phyloP scores from a whole-genome alignment of 768 basidiomycete species.

The Hortiboletus campestris region DNA sequence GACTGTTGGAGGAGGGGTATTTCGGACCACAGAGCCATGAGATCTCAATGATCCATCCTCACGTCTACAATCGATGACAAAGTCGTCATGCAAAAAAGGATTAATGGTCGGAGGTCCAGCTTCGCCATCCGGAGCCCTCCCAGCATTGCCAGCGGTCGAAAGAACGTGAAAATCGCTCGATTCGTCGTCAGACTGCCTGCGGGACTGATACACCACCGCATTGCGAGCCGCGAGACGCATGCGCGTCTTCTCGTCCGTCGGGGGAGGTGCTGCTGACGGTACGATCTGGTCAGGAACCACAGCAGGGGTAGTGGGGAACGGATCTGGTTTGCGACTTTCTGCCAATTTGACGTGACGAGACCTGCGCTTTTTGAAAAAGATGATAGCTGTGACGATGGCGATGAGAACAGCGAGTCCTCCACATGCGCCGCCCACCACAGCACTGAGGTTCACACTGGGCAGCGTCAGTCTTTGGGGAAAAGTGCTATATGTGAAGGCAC shows the following conservation, averaged over 20 bases:
- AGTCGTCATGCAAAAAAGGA: background rate
- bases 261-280: background rate
- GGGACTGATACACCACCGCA: background rate
- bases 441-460: slow-evolving; percentile 3
- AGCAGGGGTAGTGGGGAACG: background rate
- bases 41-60: background rate
- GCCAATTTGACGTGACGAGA: background rate
- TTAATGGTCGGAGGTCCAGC: background rate
- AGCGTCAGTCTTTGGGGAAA: background rate
- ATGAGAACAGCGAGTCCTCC: slow-evolving; percentile 5
- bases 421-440: slow-evolving; percentile 5
- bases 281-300: background rate
- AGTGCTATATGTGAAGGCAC: background rate
- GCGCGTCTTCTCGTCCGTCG: slow-evolving; percentile 2
- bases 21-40: background rate
- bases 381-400: background rate
- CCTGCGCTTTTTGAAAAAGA: slow-evolving; percentile 7
- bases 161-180: background rate
- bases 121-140: background rate
- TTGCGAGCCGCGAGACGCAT: background rate
- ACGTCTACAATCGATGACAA: background rate
- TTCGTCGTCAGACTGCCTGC: background rate
- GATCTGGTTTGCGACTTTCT: slow-evolving; percentile 1
- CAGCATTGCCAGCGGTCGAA: background rate
- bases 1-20: background rate